Evolutionary conservation across 1,139 yeast species (phyloP).

Genomic region (Lodderomyces margitis): DNA sequence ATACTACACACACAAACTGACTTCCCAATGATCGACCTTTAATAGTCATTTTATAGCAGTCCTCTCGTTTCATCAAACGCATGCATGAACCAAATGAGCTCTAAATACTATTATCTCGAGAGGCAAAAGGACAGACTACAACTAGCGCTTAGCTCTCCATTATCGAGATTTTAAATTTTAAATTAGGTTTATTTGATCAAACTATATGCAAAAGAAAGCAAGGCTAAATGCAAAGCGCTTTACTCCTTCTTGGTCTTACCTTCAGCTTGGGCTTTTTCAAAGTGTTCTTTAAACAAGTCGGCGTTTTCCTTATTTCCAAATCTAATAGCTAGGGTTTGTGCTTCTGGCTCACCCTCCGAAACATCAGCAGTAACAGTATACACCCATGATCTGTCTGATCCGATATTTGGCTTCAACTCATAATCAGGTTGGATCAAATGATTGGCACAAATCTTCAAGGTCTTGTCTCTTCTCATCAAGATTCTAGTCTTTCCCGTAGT

Average conservation of each 20-base stretch:
- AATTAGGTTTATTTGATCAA: too few relatives aligned
- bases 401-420: slow-evolving; percentile 87
- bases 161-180: too few relatives aligned
- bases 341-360: slow-evolving; percentile 95
- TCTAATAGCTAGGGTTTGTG: slow-evolving; percentile 94
- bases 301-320: slow-evolving; percentile 98
- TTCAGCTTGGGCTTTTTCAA: slow-evolving; percentile 47
- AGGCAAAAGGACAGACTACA: too few relatives aligned
- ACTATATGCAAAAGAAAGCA: too few relatives aligned
- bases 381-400: slow-evolving; percentile 98
- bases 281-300: slow-evolving; percentile 89
- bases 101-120: too few relatives aligned
- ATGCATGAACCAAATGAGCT: too few relatives aligned
- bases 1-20: too few relatives aligned
- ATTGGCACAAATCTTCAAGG: slow-evolving; percentile 96
- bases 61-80: too few relatives aligned
- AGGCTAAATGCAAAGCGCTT: background rate
- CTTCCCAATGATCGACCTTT: too few relatives aligned
- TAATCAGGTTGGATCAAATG: slow-evolving; percentile 87
- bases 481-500: slow-evolving; percentile 79
- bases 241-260: slow-evolving; percentile 9
- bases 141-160: too few relatives aligned
- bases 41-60: too few relatives aligned
- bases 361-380: slow-evolving; percentile 92
- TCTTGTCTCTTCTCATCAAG: slow-evolving; percentile 98